Evolutionary conservation across 2,329 filamentous ascomycete species (phyloP).

Genomic region (Colletotrichum cereale): DNA sequence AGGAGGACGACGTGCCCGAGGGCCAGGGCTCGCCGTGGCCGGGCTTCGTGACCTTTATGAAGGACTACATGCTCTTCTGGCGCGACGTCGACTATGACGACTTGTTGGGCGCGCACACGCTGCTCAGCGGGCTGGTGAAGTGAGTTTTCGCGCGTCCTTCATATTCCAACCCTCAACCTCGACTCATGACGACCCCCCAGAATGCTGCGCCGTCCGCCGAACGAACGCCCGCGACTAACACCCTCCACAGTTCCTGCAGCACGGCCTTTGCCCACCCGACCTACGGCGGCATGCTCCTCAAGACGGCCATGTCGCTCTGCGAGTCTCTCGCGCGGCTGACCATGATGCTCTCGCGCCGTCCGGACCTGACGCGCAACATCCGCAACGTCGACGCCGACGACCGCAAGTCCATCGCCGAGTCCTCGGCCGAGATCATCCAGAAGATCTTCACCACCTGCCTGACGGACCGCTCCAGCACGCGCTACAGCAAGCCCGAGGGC

Average conservation of each 20-base stretch:
- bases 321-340: constrained; percentile 85
- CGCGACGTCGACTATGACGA: constrained; percentile 84
- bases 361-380: constrained; percentile 80
- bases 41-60: constrained; percentile 82
- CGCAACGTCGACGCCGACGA: constrained; percentile 73
- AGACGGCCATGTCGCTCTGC: constrained; percentile 85
- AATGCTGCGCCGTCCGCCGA: neutral
- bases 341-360: constrained; percentile 84
- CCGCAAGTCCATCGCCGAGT: constrained; percentile 84
- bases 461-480: constrained; percentile 79
- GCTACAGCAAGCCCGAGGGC: constrained; percentile 79
- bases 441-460: constrained; percentile 92
- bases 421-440: constrained; percentile 88
- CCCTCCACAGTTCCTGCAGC: constrained; percentile 76
- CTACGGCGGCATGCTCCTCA: constrained; percentile 84
- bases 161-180: constrained; percentile 3
- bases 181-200: neutral
- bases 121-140: constrained; percentile 81
- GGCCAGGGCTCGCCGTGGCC: constrained; percentile 78
- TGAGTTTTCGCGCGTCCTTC: constrained; percentile 56
- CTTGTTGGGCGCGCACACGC: constrained; percentile 79
- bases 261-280: constrained; percentile 84
- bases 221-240: constrained; percentile 8
- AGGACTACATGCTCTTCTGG: constrained; percentile 84
- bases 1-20: constrained; percentile 73